Evolutionary conservation across 805 yeast species (phyloP).

Genomic region (Yamadazyma tumulicola): DNA sequence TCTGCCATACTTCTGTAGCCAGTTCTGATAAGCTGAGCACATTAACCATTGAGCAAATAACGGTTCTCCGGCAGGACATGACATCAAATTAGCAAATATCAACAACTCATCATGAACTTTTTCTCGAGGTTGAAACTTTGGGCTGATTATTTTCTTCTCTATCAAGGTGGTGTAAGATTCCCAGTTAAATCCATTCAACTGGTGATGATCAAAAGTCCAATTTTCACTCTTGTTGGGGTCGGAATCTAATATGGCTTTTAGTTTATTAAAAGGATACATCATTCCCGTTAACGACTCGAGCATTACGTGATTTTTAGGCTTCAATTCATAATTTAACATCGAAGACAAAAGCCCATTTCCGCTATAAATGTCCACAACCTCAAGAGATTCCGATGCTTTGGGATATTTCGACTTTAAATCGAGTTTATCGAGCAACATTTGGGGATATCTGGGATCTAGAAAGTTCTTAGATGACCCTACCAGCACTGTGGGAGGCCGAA

Average conservation of each 20-base stretch:
- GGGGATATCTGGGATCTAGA: slow-evolving; percentile 22
- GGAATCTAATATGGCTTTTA: slow-evolving; percentile 20
- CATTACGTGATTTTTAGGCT: slow-evolving; percentile 62
- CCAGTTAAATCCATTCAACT: slow-evolving; percentile 68
- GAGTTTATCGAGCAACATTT: slow-evolving; percentile 45
- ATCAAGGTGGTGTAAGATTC: slow-evolving; percentile 49
- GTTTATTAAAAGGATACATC: slow-evolving; percentile 24
- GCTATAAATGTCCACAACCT: slow-evolving; percentile 58
- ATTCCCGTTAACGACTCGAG: slow-evolving; percentile 48
- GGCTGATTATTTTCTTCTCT: slow-evolving; percentile 40
- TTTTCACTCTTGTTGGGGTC: slow-evolving; percentile 27
- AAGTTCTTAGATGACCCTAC: slow-evolving; percentile 8
- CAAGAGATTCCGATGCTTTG: slow-evolving; percentile 32
- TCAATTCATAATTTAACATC: slow-evolving; percentile 54
- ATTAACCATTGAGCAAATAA: slow-evolving; percentile 71
- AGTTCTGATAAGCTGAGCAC: slow-evolving; percentile 64
- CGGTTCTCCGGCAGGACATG: slow-evolving; percentile 54
- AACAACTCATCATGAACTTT: slow-evolving; percentile 52
- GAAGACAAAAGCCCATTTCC: slow-evolving; percentile 61
- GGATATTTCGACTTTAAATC: slow-evolving; percentile 35
- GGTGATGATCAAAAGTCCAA: slow-evolving; percentile 13
- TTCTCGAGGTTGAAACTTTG: slow-evolving; percentile 24
- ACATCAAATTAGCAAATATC: slow-evolving; percentile 56
- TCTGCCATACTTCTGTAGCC: slow-evolving; percentile 70
- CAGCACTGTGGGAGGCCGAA: slow-evolving; percentile 9